Conservation (phyloP, 2,329 filamentous ascomycete species). For the Sporothrix mexicana region DNA sequence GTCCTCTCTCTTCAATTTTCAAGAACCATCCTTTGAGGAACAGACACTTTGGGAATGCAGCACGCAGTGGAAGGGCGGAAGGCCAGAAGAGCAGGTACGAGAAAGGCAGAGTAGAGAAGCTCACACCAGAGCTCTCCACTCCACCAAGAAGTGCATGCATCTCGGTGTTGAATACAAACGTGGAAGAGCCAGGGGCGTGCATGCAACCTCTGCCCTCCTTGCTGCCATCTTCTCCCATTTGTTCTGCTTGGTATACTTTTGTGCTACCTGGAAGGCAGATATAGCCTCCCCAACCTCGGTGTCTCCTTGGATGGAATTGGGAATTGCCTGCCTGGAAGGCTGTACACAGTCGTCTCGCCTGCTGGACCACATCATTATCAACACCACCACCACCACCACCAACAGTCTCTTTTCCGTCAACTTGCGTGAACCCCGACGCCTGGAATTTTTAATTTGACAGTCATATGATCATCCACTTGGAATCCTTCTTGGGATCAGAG, state of each 20-base stretch:
- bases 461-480: neutral
- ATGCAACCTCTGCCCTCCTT: constrained; percentile 4
- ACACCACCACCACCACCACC: neutral
- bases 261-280: neutral
- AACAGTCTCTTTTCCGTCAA: neutral
- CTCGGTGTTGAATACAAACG: neutral
- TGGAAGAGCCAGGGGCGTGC: constrained; percentile 8
- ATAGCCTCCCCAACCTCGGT: too few species aligned
- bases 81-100: neutral
- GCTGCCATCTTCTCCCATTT: neutral
- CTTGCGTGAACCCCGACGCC: neutral
- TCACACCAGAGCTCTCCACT: neutral
- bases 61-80: neutral
- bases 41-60: neutral
- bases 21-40: neutral
- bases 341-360: neutral
- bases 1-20: too few species aligned
- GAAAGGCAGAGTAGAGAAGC: neutral
- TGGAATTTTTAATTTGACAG: neutral
- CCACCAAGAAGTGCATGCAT: neutral
- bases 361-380: neutral
- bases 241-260: neutral
- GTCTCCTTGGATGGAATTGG: too few species aligned
- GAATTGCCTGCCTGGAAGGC: neutral
- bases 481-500: neutral